Base-by-base conservation (phyloP, 192 early-diverging fungal species). In the Coemansia sp. region DNA sequence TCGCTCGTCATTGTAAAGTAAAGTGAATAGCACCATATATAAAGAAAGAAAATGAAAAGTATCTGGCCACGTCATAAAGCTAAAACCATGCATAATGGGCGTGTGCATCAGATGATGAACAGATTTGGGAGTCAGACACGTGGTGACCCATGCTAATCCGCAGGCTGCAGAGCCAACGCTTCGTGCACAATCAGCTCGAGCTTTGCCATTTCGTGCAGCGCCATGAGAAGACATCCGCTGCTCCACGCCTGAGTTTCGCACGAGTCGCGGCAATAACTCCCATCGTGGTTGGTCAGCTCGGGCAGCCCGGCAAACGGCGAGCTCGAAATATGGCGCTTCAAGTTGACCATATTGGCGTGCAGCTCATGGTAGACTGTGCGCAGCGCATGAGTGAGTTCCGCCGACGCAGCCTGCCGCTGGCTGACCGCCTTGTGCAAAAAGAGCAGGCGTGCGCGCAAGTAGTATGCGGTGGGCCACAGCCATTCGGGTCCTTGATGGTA, bases 401-500 rank as follows among this genome's bases (percentile, higher is more conserved):
- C 15, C 2, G 52, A 21, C 15, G 23, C 45, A 14, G 4, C 1
- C 4, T 60, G 57, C 22, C 50, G 62, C 47, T 23, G 29, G 60
- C 64, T 54, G 22, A 81, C 54, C 2, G 59, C 57, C 17, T 64
- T 59, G 27, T 72, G 69, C 69, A 86, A 76, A 59, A 97, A 94
- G 35, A 87, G 64, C 12, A 93, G 62, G 57, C 89, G 93, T 3
- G 97, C 93, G 10, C 90, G 88, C 57, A 98, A 82, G 70, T 92
- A 98, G 83, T 89, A 95, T 3, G 93, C 94, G 1, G 88, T 88
- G 19, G 84, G 82, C 94, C 94, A 99, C 12, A 98, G 82, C 97
- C 97, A 99, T 88, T 99, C 97, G 57, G 94, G 94, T 27, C 95
- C 97, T 72, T 98, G 92, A 62, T 99, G 96, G 71, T 99, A 99